phyloP scores from a whole-genome alignment of 2,329 filamentous ascomycete species.

The Ophiocordyceps camponoti-leonardi region DNA sequence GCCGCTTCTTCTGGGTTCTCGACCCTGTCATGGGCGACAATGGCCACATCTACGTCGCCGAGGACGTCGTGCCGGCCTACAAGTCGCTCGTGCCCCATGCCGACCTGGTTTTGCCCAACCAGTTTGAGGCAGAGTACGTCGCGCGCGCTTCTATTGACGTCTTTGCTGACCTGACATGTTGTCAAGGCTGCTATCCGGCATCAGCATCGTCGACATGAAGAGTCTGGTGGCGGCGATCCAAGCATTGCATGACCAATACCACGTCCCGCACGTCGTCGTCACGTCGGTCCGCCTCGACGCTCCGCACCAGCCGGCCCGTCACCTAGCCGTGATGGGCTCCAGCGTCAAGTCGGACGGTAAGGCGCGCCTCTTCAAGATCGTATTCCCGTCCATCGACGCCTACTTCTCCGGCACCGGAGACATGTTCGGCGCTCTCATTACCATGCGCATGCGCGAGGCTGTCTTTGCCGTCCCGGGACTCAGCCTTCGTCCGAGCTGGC shows the following conservation, averaged over 20 bases:
- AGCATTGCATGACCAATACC: conserved; percentile 57
- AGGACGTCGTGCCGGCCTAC: conserved; percentile 84
- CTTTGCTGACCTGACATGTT: neutral
- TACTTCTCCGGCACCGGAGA: conserved; percentile 96
- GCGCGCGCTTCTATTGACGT: neutral
- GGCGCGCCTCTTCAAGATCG: conserved; percentile 75
- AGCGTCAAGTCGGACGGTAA: conserved; percentile 44
- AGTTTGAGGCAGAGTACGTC: conserved; percentile 86
- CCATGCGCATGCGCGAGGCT: conserved; percentile 75
- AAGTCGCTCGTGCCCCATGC: conserved; percentile 63
- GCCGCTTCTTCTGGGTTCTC: conserved; percentile 89
- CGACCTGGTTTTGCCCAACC: conserved; percentile 87
- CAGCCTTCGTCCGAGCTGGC: conserved; percentile 46
- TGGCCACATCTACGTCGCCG: conserved; percentile 75
- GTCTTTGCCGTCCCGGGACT: conserved; percentile 33
- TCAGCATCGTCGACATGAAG: conserved; percentile 60
- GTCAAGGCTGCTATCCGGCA: conserved; percentile 63
- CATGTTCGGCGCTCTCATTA: conserved; percentile 90
- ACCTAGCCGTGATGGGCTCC: conserved; percentile 61
- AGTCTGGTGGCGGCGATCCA: conserved; percentile 60
- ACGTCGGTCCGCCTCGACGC: conserved; percentile 64
- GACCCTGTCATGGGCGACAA: conserved; percentile 99
- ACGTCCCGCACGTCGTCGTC: conserved; percentile 77
- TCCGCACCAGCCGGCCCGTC: conserved; percentile 27
- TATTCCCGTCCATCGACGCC: conserved; percentile 73